Base-by-base conservation (phyloP, 2,329 filamentous ascomycete genomes). In the Arthrobotrys sinensis region DNA sequence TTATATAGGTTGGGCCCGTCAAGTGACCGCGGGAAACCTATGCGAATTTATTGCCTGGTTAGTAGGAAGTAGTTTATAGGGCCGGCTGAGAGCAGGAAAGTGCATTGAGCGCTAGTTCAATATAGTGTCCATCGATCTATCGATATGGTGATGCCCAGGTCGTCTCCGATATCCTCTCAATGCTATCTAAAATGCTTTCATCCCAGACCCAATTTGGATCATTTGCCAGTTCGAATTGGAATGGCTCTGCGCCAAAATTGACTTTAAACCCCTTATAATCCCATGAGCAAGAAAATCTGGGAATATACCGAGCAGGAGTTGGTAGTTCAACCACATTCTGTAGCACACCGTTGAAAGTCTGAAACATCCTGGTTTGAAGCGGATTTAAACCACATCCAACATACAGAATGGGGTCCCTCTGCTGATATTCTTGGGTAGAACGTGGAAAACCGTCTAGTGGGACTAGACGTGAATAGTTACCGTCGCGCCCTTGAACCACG, bases 221-320 rank as follows among this genome's bases (percentile, higher is more conserved):
- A 60, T 75, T 75, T 14, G 62, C 70, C 4, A 40, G 6, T 4
- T 75, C 21, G 32, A 62, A 68, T 36, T 36, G 48, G 19, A 68
- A 75, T 4, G 38, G 62, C 21, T 62, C 40, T 5, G 24, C 52
- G 7, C 70, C 70, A 28, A 67, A 75, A 21, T 75, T 75, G 19
- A 68, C 2, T 36, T 19, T 66, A 8, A 68, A 32, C 7, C 16
- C 38, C 3, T 48, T 32, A 10, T 67, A 45, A 24, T 11, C 24
- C 21, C 12, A 68, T 11, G 3, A 21, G 1, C 21, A 63, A 62
- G 16, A 0, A n/a, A 62, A 14, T 11, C 3, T 1, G 24, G 70
- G 70, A 10, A 48, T 45, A 28, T 53, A 75, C 28, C 62, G 62
- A 14, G 3, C 16, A 21, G 46, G 11, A 1, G 14, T 28, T 21